A percentile compares a stretch with the other conserved stretches of the same genome.
These are phyloP conservation scores for Penicillium thymicola DNA, from an alignment of 2,329 filamentous ascomycete genomes.

Conservation along the genomic window DNA sequence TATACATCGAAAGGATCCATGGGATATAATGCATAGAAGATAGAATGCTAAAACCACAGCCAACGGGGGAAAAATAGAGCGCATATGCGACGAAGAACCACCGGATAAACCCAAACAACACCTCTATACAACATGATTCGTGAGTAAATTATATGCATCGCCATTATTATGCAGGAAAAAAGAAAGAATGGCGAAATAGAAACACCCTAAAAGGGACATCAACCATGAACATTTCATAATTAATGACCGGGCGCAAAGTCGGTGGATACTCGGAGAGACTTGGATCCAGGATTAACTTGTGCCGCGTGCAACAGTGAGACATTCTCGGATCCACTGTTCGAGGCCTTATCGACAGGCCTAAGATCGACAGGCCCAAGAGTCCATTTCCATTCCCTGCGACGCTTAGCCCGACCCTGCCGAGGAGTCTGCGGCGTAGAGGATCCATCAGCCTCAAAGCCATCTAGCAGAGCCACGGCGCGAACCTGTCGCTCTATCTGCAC, in stretches of 20 bases:
- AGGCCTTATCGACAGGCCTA: slow-evolving; percentile 39
- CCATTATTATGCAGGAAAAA: slow-evolving; percentile 12
- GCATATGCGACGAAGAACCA: background rate
- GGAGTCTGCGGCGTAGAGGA: slow-evolving; percentile 52
- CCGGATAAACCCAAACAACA: slow-evolving; percentile 10
- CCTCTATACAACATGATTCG: slow-evolving; percentile 24
- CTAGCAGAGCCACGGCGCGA: slow-evolving; percentile 39
- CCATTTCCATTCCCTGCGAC: slow-evolving; percentile 56
- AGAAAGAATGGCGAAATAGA: background rate
- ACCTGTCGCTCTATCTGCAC: slow-evolving; percentile 36
- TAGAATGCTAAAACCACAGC: background rate
- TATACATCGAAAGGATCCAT: background rate
- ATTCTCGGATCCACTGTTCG: slow-evolving; percentile 7
- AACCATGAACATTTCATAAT: slow-evolving; percentile 1
- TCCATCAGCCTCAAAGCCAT: slow-evolving; percentile 46
- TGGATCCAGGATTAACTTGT: background rate
- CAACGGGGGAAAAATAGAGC: background rate
- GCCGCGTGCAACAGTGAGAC: slow-evolving; percentile 1
- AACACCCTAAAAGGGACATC: slow-evolving; percentile 1
- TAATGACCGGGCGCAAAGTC: slow-evolving; percentile 1
- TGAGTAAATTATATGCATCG: slow-evolving; percentile 16
- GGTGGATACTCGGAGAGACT: background rate
- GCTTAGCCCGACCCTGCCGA: slow-evolving; percentile 52
- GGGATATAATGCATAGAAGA: slow-evolving; percentile 2
- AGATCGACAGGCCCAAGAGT: slow-evolving; percentile 49